These are phyloP conservation scores for Fraxinus sp. DNA, from an alignment of 305 asterid genomes.

Conservation along the genomic window DNA sequence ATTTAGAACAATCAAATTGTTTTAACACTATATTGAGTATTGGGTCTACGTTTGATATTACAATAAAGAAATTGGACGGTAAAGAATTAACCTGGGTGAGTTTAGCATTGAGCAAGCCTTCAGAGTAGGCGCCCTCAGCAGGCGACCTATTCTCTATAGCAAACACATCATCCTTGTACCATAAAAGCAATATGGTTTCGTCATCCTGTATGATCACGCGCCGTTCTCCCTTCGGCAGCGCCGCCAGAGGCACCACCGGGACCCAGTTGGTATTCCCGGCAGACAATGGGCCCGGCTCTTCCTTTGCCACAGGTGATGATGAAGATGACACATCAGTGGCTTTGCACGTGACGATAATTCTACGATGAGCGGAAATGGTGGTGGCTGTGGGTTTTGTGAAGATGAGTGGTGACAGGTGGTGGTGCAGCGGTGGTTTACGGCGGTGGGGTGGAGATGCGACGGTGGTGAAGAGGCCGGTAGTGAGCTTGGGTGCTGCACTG, in stretches of 20 bases:
- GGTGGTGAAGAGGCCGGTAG: slow-evolving; percentile 35
- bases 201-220: slow-evolving; percentile 83
- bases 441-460: slow-evolving; percentile 33
- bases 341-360: slow-evolving; percentile 39
- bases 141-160: slow-evolving; percentile 96
- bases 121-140: slow-evolving; percentile 93
- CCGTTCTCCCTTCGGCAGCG: slow-evolving; percentile 94
- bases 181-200: slow-evolving; percentile 67
- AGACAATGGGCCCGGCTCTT: slow-evolving; percentile 6
- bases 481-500: slow-evolving; percentile 28
- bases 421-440: slow-evolving; percentile 23
- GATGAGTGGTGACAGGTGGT: slow-evolving; percentile 2
- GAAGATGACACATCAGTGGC: slow-evolving; percentile 62
- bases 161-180: slow-evolving; percentile 75
- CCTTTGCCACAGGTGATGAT: slow-evolving; percentile 34
- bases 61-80: background rate
- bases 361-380: slow-evolving; percentile 12
- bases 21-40: background rate
- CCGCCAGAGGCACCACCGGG: slow-evolving; percentile 86
- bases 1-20: background rate
- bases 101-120: slow-evolving; percentile 89
- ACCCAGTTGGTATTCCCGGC: slow-evolving; percentile 56
- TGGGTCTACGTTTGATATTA: background rate
- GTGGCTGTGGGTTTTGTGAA: slow-evolving; percentile 7
- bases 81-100: slow-evolving; percentile 67